Evolutionary conservation across 768 basidiomycete genomes (phyloP), one percentile per base, ranked within the genome.

Genomic region (Suillus subluteus): DNA sequence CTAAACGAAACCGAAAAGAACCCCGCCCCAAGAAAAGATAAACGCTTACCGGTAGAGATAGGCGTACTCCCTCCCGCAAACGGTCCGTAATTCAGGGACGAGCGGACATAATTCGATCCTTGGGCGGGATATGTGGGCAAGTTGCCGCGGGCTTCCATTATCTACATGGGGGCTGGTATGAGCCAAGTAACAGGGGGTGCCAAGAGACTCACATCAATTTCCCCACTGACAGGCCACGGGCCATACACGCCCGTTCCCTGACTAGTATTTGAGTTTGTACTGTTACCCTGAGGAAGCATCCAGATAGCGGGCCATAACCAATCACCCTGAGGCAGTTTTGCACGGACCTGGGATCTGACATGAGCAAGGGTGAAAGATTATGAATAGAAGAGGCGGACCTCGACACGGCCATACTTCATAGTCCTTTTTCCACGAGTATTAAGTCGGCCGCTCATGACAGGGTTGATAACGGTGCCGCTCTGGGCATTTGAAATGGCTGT

Each of bases 61-160:
- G 86, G 72, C 0, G 77, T 68, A 52, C 61, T 69, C 0, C 76
- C 76, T 0, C 72, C 67, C 1, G 78, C 71, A 11, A 86, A 73
- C 44, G 86, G 85, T 3, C 92, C 94, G 78, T 90, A 96, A 75
- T 88, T 88, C 26, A 96, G 78, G 40, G 86, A 82, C 6, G 87
- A 83, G 65, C 88, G 80, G 26, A 83, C 81, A 67, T 79, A 84
- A 74, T 84, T 83, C 65, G 78, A 73, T 61, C 84, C 84, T 69
- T 83, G 79, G 0, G 73, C 79, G 12, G 76, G 66, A 72, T 85
- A 82, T 15, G 76, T 74, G n/a, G 79, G 78, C 23, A 72, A 71
- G 75, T 84, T 86, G 30, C 85, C 83, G 71, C 81, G 84, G 68
- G 79, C 87, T 80, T 78, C 87, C 84, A 81, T 81, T 67, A 87